A percentile compares a stretch with the other conserved stretches of the same genome.
phyloP scores from a whole-genome alignment of 495 filamentous ascomycete species.

The Neurospora pannonica region DNA sequence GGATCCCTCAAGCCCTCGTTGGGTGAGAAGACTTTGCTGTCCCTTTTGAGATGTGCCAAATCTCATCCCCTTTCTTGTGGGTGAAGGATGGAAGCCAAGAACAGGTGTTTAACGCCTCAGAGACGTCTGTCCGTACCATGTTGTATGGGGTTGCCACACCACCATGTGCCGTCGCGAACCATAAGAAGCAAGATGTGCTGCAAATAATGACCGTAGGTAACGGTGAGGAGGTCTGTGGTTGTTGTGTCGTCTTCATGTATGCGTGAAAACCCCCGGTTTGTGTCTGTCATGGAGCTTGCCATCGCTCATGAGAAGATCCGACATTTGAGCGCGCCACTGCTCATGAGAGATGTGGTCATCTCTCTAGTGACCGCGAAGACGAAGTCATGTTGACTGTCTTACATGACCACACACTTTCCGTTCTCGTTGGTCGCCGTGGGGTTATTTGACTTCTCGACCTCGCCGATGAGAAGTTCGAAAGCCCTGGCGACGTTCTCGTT shows the following conservation, averaged over 20 bases:
- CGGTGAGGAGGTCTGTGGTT: background rate
- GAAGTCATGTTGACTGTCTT: conserved; percentile 2
- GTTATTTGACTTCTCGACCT: conserved; percentile 93
- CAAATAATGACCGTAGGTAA: background rate
- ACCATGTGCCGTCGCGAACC: background rate
- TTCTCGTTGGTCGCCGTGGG: conserved; percentile 71
- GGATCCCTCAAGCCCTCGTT: background rate
- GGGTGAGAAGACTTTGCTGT: background rate
- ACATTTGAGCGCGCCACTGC: background rate
- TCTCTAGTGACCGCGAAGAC: background rate
- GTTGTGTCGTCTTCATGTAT: background rate
- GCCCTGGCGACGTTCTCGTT: conserved; percentile 88
- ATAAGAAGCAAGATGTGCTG: background rate
- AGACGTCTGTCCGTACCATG: background rate
- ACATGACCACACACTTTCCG: conserved; percentile 83
- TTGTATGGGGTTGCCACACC: background rate
- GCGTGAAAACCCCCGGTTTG: background rate
- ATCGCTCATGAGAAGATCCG: background rate
- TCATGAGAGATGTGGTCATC: background rate
- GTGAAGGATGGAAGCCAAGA: background rate
- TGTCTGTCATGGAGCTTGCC: background rate
- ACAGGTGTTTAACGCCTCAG: background rate
- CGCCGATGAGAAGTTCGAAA: conserved; percentile 88
- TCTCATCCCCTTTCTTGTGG: background rate
- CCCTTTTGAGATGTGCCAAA: background rate